Evolutionary conservation across 179 eudicot genomes (phyloP).

Genomic region (Gypsophila paniculata): DNA sequence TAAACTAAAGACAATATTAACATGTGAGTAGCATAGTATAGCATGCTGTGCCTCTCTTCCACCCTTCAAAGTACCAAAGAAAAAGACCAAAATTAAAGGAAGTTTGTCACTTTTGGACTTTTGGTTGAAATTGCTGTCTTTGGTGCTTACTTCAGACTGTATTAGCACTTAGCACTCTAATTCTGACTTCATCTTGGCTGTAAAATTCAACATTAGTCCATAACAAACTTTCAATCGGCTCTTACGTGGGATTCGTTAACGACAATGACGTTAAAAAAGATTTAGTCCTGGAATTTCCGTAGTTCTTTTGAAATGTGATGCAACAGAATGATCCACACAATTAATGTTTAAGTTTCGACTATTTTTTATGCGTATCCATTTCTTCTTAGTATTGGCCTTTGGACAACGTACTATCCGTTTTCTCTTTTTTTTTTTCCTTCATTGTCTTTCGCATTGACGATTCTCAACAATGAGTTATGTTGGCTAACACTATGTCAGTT

Average conservation of each 20-base stretch:
- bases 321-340: neutral
- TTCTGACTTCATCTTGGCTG: neutral
- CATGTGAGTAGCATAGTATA: constrained; percentile 23
- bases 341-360: neutral
- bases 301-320: neutral
- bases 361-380: too few relatives aligned
- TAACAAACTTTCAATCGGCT: too few relatives aligned
- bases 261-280: neutral
- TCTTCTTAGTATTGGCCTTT: too few relatives aligned
- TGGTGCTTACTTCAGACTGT: constrained; percentile 2
- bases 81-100: constrained; percentile 2
- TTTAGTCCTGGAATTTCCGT: neutral
- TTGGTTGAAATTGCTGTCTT: constrained; percentile 18
- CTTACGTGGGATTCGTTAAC: neutral
- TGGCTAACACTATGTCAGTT: too few relatives aligned
- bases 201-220: neutral
- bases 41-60: constrained; percentile 3
- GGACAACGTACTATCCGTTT: too few relatives aligned
- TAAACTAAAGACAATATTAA: neutral
- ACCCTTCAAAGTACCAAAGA: constrained; percentile 8
- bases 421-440: too few relatives aligned
- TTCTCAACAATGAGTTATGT: too few relatives aligned
- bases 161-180: neutral
- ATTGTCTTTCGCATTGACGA: too few relatives aligned
- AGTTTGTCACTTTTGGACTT: constrained; percentile 22